Conservation (phyloP, 106 monocot species). For the Narthecium ossifragum region DNA sequence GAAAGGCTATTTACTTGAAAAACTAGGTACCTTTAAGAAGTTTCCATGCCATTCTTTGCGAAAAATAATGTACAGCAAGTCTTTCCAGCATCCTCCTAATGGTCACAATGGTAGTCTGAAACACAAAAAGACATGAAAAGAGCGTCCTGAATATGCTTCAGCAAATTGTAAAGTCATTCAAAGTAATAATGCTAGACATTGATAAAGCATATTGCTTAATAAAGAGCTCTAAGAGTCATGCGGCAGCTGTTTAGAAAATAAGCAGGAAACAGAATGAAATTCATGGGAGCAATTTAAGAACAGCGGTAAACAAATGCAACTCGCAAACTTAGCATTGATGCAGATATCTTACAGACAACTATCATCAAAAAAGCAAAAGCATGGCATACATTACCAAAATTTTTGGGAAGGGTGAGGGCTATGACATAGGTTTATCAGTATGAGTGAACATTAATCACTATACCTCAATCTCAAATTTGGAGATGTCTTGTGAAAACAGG, state of each 20-base stretch:
- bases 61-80: conserved; percentile 70
- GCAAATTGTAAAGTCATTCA: too few relatives aligned
- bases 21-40: conserved; percentile 78
- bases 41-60: conserved; percentile 95
- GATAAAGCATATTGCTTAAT: too few relatives aligned
- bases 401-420: too few relatives aligned
- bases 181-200: too few relatives aligned
- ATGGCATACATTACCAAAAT: too few relatives aligned
- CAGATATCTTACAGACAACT: neutral
- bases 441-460: neutral
- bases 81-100: conserved; percentile 80
- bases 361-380: neutral
- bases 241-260: neutral
- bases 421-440: neutral
- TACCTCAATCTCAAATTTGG: neutral
- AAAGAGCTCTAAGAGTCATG: too few relatives aligned
- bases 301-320: neutral
- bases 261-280: neutral
- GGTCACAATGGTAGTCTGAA: conserved; percentile 45
- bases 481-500: conserved; percentile 4
- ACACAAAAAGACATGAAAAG: too few relatives aligned
- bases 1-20: neutral
- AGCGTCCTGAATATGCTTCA: too few relatives aligned
- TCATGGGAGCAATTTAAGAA: neutral
- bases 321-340: neutral